A percentile compares a stretch with the other conserved stretches of the same genome.
Conservation (phyloP, 2,329 filamentous ascomycete species). For the Fusarium heterosporum region DNA sequence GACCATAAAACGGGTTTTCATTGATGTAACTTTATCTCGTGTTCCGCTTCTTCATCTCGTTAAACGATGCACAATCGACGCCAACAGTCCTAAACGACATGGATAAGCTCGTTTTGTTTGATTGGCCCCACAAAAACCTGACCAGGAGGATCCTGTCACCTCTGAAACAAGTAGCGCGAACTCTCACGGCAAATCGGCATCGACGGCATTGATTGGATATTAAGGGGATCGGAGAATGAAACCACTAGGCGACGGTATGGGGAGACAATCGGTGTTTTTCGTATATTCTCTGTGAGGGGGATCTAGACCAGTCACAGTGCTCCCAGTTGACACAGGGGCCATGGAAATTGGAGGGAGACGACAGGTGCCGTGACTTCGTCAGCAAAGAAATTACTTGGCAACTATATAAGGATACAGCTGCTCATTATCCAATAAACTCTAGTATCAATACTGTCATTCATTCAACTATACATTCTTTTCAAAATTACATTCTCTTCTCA, state of each 20-base stretch:
- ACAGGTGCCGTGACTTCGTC: not conserved
- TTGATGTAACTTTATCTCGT: not conserved
- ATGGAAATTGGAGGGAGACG: conserved; percentile 6
- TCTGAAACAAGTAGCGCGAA: conserved; percentile 8
- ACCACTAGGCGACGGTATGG: not conserved
- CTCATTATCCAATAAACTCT: not conserved
- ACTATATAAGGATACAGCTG: not conserved
- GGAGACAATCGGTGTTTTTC: not conserved
- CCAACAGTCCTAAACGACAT: not conserved
- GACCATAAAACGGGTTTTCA: not conserved
- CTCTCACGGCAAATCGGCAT: conserved; percentile 12
- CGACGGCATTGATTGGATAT: conserved; percentile 3
- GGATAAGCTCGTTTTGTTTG: not conserved
- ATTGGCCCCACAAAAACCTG: not conserved
- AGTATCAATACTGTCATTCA: not conserved
- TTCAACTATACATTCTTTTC: conserved; percentile 19
- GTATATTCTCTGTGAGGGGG: not conserved
- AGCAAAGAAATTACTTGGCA: not conserved
- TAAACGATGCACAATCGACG: not conserved
- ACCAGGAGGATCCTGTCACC: not conserved
- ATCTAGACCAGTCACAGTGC: not conserved
- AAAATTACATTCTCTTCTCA: not conserved
- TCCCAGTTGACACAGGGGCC: not conserved
- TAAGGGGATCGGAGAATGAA: conserved; percentile 8
- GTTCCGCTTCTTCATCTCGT: not conserved